Conservation (phyloP, 805 yeast genomes). For the Ogataea nonfermentans region DNA sequence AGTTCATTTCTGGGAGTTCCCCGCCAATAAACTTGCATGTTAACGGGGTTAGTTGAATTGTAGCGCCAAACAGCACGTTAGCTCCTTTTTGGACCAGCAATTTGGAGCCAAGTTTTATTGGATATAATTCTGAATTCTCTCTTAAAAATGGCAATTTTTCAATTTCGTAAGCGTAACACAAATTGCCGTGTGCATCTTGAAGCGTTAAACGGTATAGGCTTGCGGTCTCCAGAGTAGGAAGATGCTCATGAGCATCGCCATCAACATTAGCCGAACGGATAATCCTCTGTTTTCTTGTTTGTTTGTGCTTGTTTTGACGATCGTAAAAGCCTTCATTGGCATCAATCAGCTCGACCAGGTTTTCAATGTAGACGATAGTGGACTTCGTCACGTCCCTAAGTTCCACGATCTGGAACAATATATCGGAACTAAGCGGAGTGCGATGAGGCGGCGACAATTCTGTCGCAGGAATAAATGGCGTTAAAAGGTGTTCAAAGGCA, state of each 20-base stretch:
- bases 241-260: constrained; percentile 17
- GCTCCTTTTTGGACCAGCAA: constrained; percentile 51
- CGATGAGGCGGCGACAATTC: constrained; percentile 3
- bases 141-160: constrained; percentile 50
- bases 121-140: constrained; percentile 25
- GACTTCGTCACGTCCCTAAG: constrained; percentile 55
- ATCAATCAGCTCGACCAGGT: constrained; percentile 49
- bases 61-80: constrained; percentile 44
- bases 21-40: constrained; percentile 32
- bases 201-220: constrained; percentile 52
- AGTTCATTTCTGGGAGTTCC: constrained; percentile 28
- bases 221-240: constrained; percentile 1
- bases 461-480: constrained; percentile 13
- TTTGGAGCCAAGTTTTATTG: constrained; percentile 56
- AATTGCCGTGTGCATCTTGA: constrained; percentile 50
- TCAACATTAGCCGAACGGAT: constrained; percentile 52
- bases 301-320: constrained; percentile 36
- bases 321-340: constrained; percentile 62
- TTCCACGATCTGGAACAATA: constrained; percentile 55
- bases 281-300: constrained; percentile 26
- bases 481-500: constrained; percentile 6
- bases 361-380: constrained; percentile 51
- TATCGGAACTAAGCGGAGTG: constrained; percentile 16
- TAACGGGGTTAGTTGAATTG: constrained; percentile 34
- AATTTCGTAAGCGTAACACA: constrained; percentile 57